Base-by-base conservation (phyloP, 352 stramenopile species). In the Phytophthora sp. region DNA sequence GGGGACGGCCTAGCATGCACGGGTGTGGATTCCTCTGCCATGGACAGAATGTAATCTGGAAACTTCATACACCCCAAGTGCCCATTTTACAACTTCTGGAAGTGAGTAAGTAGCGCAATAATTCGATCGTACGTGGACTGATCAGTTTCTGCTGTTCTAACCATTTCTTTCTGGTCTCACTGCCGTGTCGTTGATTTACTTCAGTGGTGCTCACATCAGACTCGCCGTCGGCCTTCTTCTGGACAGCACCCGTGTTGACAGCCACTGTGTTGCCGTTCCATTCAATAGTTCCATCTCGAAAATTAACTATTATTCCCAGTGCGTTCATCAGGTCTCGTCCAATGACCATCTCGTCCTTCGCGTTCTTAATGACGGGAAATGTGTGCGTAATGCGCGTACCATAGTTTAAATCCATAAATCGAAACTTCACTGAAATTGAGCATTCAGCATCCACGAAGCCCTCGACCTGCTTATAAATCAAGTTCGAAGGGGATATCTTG, bases 61-160 rank as follows among this genome's bases (percentile, higher is more conserved):
- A 57, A n/a, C 9, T 65, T 57, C 56, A 65, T 57, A 3, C 24
- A 21, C 18, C 44, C 45, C 16, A 64, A 35, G 23, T 64, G 46
- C 0, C 36, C 36, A 30, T 65, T 36, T 6, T 58, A 65, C 11
- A 65, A 7, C 1, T 23, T 35, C 24, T 56, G n/a, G 20, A 64
- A 53, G 5, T 52, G 26, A 3, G 29, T 53, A 12, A 53, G 27
- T 12, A 64, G 16, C n/a, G 42, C 7, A 7, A 57, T 7, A 1
- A 7, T 38, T 24, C 38, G 35, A 2, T 20, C 31, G 9, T 57
- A 30, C 7, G 36, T 65, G 8, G 12, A 1, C 4, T 41, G 9
- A 8, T 60, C 26, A 27, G 51, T 60, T 1, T 61, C 53, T 4
- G 41, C 39, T n/a, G 36, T 36, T 11, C 39, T 27, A 21, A 54